These are phyloP conservation scores for Teratosphaeria zuluensis DNA, from an alignment of 2,329 filamentous ascomycete species.

Conservation along the genomic window DNA sequence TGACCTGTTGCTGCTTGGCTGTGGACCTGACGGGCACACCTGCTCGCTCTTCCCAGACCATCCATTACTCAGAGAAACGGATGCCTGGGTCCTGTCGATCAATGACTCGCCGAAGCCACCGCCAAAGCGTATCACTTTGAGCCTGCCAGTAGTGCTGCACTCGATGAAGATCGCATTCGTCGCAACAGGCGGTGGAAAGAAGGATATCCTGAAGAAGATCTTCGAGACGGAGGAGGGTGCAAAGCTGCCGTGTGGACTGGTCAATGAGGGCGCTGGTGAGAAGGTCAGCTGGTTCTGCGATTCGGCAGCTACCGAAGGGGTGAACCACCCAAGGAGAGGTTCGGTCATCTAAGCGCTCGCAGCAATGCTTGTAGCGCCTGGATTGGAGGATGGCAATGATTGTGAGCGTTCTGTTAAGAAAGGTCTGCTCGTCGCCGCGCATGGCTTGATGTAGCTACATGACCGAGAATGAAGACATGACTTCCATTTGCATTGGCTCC, in stretches of 20 bases:
- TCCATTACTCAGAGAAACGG: conserved; percentile 71
- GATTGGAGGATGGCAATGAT: background rate
- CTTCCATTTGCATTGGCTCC: background rate
- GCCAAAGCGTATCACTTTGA: conserved; percentile 80
- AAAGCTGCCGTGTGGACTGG: conserved; percentile 72
- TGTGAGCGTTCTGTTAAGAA: background rate
- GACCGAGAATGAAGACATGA: background rate
- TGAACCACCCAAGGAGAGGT: conserved; percentile 67
- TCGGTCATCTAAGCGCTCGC: conserved; percentile 32
- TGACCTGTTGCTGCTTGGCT: conserved; percentile 85
- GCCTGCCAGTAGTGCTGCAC: conserved; percentile 80
- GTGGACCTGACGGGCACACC: conserved; percentile 92
- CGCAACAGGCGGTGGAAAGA: conserved; percentile 80
- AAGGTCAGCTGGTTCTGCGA: conserved; percentile 96
- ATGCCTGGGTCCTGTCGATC: conserved; percentile 87
- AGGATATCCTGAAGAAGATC: conserved; percentile 83
- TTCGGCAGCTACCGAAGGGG: conserved; percentile 71
- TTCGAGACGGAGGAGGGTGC: conserved; percentile 67
- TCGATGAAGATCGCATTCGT: conserved; percentile 82
- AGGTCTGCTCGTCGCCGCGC: background rate
- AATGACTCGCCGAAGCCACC: conserved; percentile 93
- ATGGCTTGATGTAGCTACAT: background rate
- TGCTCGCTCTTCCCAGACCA: conserved; percentile 94
- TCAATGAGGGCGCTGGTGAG: conserved; percentile 76
- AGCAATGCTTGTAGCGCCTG: background rate